These are phyloP conservation scores for Leucosporidium scottii DNA, from an alignment of 768 basidiomycete species.

Conservation along the genomic window DNA sequence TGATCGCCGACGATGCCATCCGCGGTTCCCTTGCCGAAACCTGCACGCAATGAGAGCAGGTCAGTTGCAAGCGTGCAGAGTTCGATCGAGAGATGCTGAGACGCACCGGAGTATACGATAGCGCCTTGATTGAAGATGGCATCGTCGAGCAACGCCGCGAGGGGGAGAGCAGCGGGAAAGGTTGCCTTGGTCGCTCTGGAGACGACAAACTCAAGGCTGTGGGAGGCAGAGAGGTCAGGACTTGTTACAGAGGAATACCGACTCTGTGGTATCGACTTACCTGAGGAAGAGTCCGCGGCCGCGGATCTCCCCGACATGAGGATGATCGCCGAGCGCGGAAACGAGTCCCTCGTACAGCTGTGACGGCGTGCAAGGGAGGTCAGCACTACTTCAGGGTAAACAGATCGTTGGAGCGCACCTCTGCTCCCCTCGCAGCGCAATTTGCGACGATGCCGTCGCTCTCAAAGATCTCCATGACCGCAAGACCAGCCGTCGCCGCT, in stretches of 20 bases:
- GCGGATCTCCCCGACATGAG: not conserved
- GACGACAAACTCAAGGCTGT: slow-evolving; percentile 17
- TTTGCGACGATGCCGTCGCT: not conserved
- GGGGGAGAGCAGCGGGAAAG: not conserved
- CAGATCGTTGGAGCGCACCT: not conserved
- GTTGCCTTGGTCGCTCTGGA: slow-evolving; percentile 11
- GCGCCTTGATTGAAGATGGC: slow-evolving; percentile 13
- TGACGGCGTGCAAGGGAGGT: not conserved
- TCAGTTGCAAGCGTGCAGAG: no score
- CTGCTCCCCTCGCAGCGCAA: not conserved
- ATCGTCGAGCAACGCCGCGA: not conserved
- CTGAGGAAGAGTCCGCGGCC: not conserved
- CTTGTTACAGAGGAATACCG: no score
- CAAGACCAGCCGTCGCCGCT: not conserved
- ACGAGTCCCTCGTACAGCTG: not conserved
- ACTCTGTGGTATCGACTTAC: not conserved
- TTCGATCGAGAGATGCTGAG: not conserved
- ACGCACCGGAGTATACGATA: slow-evolving; percentile 6
- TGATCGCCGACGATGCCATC: slow-evolving; percentile 33
- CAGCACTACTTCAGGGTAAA: not conserved
- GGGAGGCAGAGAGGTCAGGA: no score
- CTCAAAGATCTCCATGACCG: slow-evolving; percentile 1
- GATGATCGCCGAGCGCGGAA: not conserved
- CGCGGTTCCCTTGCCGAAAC: slow-evolving; percentile 9
- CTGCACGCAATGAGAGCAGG: no score